Conservation (phyloP, 2,329 filamentous ascomycete genomes). For the Botryotinia convoluta region DNA sequence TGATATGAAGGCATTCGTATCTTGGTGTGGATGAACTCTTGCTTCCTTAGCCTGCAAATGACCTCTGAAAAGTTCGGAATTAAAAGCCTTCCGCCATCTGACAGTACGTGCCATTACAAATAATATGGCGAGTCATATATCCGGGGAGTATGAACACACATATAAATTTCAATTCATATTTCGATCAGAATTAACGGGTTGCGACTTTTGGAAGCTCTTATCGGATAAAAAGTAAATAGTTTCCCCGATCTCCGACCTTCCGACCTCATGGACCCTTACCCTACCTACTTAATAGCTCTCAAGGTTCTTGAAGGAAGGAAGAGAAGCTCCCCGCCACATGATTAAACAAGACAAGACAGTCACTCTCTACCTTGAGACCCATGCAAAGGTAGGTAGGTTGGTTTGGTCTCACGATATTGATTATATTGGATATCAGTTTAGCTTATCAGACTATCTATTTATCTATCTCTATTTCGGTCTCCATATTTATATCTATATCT, state of each 20-base stretch:
- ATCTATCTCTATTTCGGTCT: background rate
- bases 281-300: background rate
- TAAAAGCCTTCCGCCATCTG: background rate
- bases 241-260: constrained; percentile 4
- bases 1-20: constrained; percentile 22
- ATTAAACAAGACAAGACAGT: constrained; percentile 10
- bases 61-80: background rate
- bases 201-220: background rate
- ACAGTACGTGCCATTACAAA: constrained; percentile 2
- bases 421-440: background rate
- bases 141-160: background rate
- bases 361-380: background rate
- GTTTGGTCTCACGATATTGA: background rate
- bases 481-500: background rate
- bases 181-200: background rate
- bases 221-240: constrained; percentile 2
- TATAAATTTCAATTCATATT: background rate
- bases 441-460: background rate
- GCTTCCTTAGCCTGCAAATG: background rate
- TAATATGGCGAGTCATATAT: background rate
- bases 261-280: background rate
- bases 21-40: background rate
- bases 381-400: background rate
- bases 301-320: background rate
- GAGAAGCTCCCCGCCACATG: constrained; percentile 14